Evolutionary conservation across 208 protist genomes (phyloP), one percentile per base, ranked within the genome.

Genomic region (Leishmania guyanensis): DNA sequence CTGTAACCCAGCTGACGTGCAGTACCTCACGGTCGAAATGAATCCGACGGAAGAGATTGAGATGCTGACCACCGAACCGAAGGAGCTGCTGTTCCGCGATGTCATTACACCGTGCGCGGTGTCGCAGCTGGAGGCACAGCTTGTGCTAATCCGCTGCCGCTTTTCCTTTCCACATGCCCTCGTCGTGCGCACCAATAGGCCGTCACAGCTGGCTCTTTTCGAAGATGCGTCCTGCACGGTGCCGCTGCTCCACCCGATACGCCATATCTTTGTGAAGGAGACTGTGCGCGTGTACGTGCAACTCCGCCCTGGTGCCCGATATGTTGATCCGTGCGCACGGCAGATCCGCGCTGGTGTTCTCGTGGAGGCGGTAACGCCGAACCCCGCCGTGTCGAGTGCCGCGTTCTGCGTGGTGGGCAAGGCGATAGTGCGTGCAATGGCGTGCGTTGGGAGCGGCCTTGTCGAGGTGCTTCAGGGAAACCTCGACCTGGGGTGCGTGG

Each of bases 1-100:
- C 43, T 86, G 90, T 75, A 89, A 96, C 83, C 77, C 85, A 3
- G 62, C 77, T 0, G 91, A 95, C 75, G 85, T 96, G 60, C 84
- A 88, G 71, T 96, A 96, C 82, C 58, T 97, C 48, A 88, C 90
- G 17, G 88, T 97, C 14, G 90, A 93, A 77, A 69, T 97, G 69
- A 94, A 96, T 78, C 91, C 94, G 5, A 94, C 85, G 3, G 84
- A 89, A 66, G 91, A 91, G 54, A 85, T 90, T 29, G 91, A 93
- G 71, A 86, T 87, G 54, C 81, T 97, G n/a, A 86, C 87, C 17
- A 87, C 88, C 33, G 92, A 93, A 50, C 92, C 92, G 22, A 87
- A 87, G 76, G 75, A 89, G 75, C 82, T 97, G n/a, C 36, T 69
- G 10, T 92, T 96, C 68, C 84, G 68, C 10, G 90, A 95, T 86